Base-by-base conservation (phyloP, 1,139 yeast genomes). In the Diutina catenulata region DNA sequence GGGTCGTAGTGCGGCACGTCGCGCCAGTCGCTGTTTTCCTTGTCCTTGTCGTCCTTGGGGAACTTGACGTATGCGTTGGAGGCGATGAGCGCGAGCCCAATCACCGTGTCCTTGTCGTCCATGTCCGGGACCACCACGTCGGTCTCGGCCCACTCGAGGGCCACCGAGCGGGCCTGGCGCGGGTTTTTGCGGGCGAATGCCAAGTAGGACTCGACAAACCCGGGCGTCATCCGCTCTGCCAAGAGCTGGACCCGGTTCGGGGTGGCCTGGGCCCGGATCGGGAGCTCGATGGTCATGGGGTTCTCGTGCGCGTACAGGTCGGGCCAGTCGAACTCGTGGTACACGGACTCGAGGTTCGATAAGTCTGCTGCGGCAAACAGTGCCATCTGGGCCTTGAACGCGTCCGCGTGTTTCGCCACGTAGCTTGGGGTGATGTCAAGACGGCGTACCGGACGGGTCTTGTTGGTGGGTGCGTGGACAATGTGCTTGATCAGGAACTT, bases 51-150 rank as follows among this genome's bases (percentile, higher is more conserved):
- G 28, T 76, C 72, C 28, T 64, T 58, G 2, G 97, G 96, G 28
- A 74, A 61, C 38, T 72, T 70, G 2, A 86, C 95, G 51, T 91
- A 91, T 2, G 98, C 97, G 56, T 91, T 83, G 2, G 95, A 82
- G 0, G 96, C 76, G 73, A 91, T 81, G 40, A 80, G 60, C 0
- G 97, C 98, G 36, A 91, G 60, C 2, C 82, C 63, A 4, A 88
- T 64, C 5, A 91, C 55, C 0, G 96, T 82, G 29, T 74, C 76
- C 40, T 70, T 70, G 56, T 88, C 95, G 3, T 74, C 59, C 7
- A 91, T 61, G 49, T 91, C 75, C 0, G 98, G 98, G 1, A 81
- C 70, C 1, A 59, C 41, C 3, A 79, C 64, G 13, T 66, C 65
- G 4, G 51, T 53, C 35, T 61, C 68, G 8, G 49, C 64, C 80